Conservation (phyloP, 306 rosid genomes). For the Pterocarpus macrocarpus region DNA sequence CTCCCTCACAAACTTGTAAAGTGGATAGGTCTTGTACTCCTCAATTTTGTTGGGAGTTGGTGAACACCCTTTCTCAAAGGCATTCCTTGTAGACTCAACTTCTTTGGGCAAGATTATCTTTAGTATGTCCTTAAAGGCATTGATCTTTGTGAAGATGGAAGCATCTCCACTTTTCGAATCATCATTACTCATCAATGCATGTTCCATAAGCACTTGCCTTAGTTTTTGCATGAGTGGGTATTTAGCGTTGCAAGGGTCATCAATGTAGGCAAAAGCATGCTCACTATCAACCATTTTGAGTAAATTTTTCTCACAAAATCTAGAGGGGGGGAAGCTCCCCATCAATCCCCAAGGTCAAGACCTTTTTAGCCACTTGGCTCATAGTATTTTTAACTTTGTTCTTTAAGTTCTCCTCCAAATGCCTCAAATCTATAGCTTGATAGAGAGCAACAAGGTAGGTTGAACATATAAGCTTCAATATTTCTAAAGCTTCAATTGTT, state of each 20-base stretch:
- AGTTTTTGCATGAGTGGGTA: conserved; percentile 52
- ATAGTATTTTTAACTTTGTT: conserved; percentile 36
- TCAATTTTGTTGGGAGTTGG: conserved; percentile 43
- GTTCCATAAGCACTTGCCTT: conserved; percentile 51
- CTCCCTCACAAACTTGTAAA: not conserved
- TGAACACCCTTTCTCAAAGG: conserved; percentile 43
- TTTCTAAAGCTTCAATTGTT: conserved; percentile 54
- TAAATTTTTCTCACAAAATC: conserved; percentile 56
- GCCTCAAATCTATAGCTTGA: conserved; percentile 60
- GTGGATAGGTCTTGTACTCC: conserved; percentile 40
- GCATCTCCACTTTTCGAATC: not conserved
- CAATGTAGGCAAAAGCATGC: conserved; percentile 49
- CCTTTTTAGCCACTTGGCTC: conserved; percentile 53
- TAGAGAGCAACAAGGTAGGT: conserved; percentile 53
- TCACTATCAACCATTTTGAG: conserved; percentile 49
- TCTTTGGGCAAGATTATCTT: too few relatives aligned
- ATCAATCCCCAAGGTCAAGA: conserved; percentile 38
- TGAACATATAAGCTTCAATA: conserved; percentile 55
- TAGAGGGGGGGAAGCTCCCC: conserved; percentile 55
- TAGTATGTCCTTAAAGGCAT: too few relatives aligned
- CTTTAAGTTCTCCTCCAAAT: conserved; percentile 4
- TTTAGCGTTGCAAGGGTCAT: conserved; percentile 45
- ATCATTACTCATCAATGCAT: conserved; percentile 38
- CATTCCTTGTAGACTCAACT: not conserved
- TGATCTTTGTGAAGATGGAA: too few relatives aligned